Evolutionary conservation across 768 basidiomycete genomes (phyloP), one percentile per base, ranked within the genome.

Genomic region (Hydnomerulius pinastri): DNA sequence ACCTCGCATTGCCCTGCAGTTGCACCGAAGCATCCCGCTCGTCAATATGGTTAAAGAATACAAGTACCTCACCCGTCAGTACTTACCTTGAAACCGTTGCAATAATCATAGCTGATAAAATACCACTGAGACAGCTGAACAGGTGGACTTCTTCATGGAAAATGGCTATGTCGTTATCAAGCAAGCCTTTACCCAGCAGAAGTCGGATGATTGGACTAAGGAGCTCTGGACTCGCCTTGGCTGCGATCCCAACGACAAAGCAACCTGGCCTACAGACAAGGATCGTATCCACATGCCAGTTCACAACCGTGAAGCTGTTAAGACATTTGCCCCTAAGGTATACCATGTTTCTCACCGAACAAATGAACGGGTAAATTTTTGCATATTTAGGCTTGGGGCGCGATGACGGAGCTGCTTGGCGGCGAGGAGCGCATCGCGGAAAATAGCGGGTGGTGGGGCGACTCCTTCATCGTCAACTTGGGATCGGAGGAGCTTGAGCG

Each of bases 241-340:
- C 24, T 59, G 78, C 50, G 75, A 82, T 57, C 78, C 79, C 2
- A 59, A 72, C 36, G 80, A 86, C 59, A 79, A 76, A 59, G 69
- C 77, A 11, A 81, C 81, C 23, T 86, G 83, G 81, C 36, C 45
- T 4, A 44, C 10, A 5, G 68, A 71, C 51, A 65, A 65, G 38
- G 80, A 80, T 51, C 71, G 76, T 17, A 73, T 76, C 33, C 80
- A 85, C 58, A 79, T 85, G 78, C 83, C 83, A 3, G 75, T 65
- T 60, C 78, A 78, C 54, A 71, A 64, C 21, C 24, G 30, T 15
- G 43, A 77, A 53, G 61, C 57, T 37, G 76, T 81, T 25, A 67
- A 73, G 10, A 72, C 63, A 1, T 81, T 83, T 60, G 75, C 81
- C 12, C 81, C 83, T 1, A 81, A 76, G 70, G 79, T 73, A 58